Conservation (phyloP, 345 rosid species). For the Viola odorata region DNA sequence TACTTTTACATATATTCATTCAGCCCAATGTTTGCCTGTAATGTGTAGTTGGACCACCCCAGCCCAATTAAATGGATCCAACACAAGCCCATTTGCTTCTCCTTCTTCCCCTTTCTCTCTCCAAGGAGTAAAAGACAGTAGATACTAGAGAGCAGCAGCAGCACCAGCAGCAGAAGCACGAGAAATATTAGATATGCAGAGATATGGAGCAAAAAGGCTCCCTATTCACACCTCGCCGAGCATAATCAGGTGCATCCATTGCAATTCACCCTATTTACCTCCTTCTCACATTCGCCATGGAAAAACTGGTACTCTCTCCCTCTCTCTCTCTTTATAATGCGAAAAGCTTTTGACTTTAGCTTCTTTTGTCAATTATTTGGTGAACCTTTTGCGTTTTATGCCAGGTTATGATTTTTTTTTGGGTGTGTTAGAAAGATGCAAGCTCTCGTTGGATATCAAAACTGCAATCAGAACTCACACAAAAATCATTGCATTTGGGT, state of each 20-base stretch:
- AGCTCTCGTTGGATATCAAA: constrained; percentile 29
- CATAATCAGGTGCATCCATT: not conserved
- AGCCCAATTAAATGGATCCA: not conserved
- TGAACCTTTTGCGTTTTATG: not conserved
- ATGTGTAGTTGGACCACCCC: not conserved
- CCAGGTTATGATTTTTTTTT: constrained; percentile 39
- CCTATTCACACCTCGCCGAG: not conserved
- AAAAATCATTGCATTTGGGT: constrained; percentile 49
- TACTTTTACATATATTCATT: too few species aligned
- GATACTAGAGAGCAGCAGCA: too few species aligned
- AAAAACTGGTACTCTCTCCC: not conserved
- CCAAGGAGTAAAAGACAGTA: not conserved
- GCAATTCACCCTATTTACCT: not conserved
- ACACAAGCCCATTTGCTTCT: too few species aligned
- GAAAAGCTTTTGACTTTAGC: not conserved
- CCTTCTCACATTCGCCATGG: not conserved
- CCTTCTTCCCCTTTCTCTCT: too few species aligned
- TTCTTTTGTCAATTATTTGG: not conserved
- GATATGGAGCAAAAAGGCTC: constrained; percentile 10
- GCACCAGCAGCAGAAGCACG: not conserved
- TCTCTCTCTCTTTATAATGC: not conserved
- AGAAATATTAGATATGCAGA: constrained; percentile 3
- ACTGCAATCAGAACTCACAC: constrained; percentile 45
- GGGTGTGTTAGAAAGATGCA: constrained; percentile 46
- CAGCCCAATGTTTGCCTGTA: too few species aligned